Conservation (phyloP, 139 green algal genomes). For the Chlorella sp. region DNA sequence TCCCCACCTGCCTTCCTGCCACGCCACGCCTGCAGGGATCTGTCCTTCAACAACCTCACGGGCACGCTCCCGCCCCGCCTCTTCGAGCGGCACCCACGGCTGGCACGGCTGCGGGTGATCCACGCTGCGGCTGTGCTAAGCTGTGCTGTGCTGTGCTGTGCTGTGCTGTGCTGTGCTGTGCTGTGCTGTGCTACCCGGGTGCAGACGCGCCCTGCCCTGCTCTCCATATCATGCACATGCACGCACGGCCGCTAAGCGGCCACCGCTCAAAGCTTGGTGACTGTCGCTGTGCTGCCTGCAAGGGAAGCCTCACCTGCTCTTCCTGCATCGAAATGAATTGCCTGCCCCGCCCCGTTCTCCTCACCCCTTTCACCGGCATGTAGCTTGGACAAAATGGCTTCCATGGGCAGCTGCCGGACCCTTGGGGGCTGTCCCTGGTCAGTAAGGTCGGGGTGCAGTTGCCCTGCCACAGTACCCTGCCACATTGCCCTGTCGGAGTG, state of each 20-base stretch:
- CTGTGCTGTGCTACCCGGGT: too few species aligned
- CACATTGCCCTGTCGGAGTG: too few species aligned
- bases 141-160: too few species aligned
- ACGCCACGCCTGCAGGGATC: background rate
- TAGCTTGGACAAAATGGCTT: background rate
- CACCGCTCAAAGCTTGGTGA: too few species aligned
- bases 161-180: too few species aligned
- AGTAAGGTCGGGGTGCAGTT: background rate
- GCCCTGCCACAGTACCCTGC: background rate
- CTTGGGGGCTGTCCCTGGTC: background rate
- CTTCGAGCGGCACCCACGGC: background rate
- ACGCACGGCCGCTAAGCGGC: too few species aligned
- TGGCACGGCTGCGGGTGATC: background rate
- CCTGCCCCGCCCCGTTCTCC: too few species aligned
- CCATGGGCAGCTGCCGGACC: background rate
- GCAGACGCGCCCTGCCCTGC: too few species aligned
- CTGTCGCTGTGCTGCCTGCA: too few species aligned
- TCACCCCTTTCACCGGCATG: background rate
- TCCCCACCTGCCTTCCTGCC: background rate
- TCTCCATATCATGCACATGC: too few species aligned
- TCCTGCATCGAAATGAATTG: background rate
- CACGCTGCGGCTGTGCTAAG: background rate
- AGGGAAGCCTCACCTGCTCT: too few species aligned
- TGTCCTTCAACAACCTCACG: background rate
- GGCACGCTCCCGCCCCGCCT: background rate